A percentile compares a stretch with the other conserved stretches of the same genome.
Conservation (phyloP, 345 rosid genomes). For the Nephelium lappaceum region DNA sequence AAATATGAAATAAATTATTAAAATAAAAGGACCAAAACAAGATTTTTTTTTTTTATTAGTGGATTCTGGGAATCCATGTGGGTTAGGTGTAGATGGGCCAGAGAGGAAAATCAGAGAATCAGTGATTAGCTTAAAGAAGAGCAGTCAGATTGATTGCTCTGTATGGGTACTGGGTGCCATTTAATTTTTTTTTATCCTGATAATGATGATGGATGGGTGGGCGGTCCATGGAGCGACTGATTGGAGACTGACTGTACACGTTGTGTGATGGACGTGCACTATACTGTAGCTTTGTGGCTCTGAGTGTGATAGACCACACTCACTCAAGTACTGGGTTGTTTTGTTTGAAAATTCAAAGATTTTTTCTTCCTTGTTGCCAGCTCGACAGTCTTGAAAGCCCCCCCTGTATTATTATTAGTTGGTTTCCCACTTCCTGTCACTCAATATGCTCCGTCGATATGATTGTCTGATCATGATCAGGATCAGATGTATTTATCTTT, state of each 20-base stretch:
- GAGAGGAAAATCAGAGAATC: not conserved
- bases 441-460: not conserved
- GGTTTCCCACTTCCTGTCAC: not conserved
- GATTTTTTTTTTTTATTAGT: not conserved
- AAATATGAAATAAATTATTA: too few relatives aligned
- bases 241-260: too few relatives aligned
- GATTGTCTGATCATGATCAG: too few relatives aligned
- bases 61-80: slow-evolving; percentile 3
- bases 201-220: not conserved
- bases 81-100: not conserved
- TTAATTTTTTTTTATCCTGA: not conserved
- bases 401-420: not conserved
- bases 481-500: too few relatives aligned
- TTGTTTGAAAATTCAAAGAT: not conserved
- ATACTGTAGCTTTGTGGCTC: not conserved
- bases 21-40: too few relatives aligned
- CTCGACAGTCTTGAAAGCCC: not conserved
- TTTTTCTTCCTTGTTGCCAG: not conserved
- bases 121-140: not conserved
- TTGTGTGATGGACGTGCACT: not conserved
- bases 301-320: too few relatives aligned
- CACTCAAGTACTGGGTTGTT: not conserved
- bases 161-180: not conserved
- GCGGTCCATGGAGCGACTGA: not conserved
- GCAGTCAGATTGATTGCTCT: not conserved